Conservation (phyloP, 768 basidiomycete species). For the Mycena filopes region DNA sequence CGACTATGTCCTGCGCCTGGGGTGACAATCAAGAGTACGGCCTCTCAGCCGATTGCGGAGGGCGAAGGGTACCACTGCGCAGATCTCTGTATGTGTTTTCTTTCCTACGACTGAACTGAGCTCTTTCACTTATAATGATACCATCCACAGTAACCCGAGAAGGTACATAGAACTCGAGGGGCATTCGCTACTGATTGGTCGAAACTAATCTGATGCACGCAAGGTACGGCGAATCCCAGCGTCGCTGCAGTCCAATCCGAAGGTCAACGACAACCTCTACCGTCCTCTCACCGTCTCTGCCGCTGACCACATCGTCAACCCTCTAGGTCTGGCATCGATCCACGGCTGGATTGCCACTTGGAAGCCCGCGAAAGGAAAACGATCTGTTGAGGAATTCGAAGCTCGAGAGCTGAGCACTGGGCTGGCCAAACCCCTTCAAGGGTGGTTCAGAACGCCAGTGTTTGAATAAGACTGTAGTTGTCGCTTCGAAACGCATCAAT, state of each 20-base stretch:
- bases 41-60: constrained; percentile 64
- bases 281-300: too few relatives aligned
- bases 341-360: constrained; percentile 67
- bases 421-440: constrained; percentile 1
- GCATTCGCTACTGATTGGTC: too few relatives aligned
- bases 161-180: constrained; percentile 60
- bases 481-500: too few relatives aligned
- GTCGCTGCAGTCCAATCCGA: constrained; percentile 67
- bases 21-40: constrained; percentile 56
- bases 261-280: too few relatives aligned
- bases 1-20: constrained; percentile 72
- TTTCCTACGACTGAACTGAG: not conserved
- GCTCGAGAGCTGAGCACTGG: not conserved
- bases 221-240: constrained; percentile 58
- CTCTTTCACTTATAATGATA: not conserved
- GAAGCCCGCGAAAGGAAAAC: constrained; percentile 36
- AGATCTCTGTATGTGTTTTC: constrained; percentile 54
- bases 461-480: too few relatives aligned
- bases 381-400: too few relatives aligned
- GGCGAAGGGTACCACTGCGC: constrained; percentile 77
- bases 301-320: too few relatives aligned
- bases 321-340: constrained; percentile 63
- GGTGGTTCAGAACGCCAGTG: constrained; percentile 16
- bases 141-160: constrained; percentile 15
- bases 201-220: too few relatives aligned